Evolutionary conservation across 148 eudicot species (phyloP).

Genomic region (Cornus kousa): DNA sequence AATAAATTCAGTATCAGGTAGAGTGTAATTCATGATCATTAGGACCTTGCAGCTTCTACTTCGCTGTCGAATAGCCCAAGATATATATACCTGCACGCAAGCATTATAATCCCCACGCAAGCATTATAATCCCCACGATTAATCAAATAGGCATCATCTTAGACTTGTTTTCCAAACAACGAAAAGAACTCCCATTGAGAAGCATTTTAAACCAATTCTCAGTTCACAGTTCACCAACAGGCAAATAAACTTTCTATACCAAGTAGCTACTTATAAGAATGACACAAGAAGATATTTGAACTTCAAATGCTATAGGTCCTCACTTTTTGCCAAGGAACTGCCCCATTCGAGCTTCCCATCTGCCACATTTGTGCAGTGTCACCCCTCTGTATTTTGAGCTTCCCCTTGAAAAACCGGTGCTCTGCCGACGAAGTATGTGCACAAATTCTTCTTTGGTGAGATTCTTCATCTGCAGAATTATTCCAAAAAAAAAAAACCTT

Average conservation of each 20-base stretch:
- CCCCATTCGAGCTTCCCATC: constrained; percentile 99
- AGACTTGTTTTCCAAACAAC: constrained; percentile 2
- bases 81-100: constrained; percentile 84
- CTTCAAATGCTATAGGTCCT: constrained; percentile 16
- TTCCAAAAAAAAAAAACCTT: not conserved
- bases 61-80: constrained; percentile 93
- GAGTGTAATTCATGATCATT: constrained; percentile 27
- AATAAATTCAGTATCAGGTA: constrained; percentile 18
- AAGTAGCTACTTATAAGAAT: not conserved
- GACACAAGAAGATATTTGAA: not conserved
- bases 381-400: constrained; percentile 92
- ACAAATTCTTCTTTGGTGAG: constrained; percentile 87
- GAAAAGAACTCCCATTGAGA: not conserved
- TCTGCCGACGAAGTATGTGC: constrained; percentile 93
- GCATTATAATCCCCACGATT: constrained; percentile 34
- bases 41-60: constrained; percentile 94
- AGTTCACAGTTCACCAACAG: not conserved
- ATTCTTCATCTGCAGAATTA: constrained; percentile 52
- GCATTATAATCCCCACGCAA: constrained; percentile 16
- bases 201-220: not conserved
- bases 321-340: constrained; percentile 92
- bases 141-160: constrained; percentile 23
- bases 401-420: constrained; percentile 90
- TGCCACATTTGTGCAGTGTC: constrained; percentile 88
- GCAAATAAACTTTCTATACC: not conserved